Conservation (phyloP, 1,139 yeast species). For the Geotrichum candidum region DNA sequence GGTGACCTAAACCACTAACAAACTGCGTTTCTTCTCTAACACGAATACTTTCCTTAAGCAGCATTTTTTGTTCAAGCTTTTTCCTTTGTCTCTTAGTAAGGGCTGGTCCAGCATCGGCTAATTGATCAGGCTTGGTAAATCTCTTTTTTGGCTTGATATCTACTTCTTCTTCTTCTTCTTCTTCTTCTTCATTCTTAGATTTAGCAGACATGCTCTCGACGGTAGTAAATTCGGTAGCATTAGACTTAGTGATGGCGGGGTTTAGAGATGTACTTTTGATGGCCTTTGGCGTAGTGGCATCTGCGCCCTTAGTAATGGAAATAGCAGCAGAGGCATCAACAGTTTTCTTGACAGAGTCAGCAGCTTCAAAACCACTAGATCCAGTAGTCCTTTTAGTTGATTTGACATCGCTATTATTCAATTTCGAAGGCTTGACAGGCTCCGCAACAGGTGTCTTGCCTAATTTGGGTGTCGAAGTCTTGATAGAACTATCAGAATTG, state of each 20-base stretch:
- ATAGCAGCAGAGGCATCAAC: not conserved
- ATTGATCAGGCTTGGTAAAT: not conserved
- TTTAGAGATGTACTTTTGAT: not conserved
- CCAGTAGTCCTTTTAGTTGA: not conserved
- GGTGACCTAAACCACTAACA: not conserved
- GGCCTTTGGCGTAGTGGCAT: not conserved
- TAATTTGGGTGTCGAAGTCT: not conserved
- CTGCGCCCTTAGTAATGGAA: not conserved
- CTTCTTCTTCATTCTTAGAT: not conserved
- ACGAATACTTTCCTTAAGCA: constrained; percentile 10
- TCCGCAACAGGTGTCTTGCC: not conserved
- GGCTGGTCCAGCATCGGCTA: not conserved
- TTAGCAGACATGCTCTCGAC: not conserved
- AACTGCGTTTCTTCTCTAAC: constrained; percentile 9
- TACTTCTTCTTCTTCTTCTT: not conserved
- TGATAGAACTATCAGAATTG: not conserved
- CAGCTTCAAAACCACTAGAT: not conserved
- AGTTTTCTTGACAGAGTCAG: not conserved
- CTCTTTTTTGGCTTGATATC: not conserved
- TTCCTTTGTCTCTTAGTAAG: constrained; percentile 9
- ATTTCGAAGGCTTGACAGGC: not conserved
- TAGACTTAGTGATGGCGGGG: not conserved
- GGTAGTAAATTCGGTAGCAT: not conserved
- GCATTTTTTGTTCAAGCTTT: constrained; percentile 6
- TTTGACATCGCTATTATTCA: not conserved